A percentile compares a stretch with the other conserved stretches of the same genome.
Evolutionary conservation across 768 basidiomycete species (phyloP).

Genomic region (Zangia roseola): DNA sequence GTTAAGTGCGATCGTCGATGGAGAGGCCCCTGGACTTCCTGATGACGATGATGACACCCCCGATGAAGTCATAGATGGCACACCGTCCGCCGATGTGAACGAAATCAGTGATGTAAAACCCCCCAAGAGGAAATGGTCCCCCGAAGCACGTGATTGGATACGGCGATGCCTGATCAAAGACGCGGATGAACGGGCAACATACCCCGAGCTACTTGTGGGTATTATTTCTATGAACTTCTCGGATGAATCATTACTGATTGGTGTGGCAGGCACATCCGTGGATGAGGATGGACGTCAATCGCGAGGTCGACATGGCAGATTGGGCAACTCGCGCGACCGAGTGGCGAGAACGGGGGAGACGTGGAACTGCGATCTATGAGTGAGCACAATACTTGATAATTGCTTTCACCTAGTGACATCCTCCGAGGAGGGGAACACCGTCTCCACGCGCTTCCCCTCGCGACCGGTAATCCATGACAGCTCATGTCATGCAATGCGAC

Average conservation of each 20-base stretch:
- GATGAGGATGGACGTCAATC: constrained; percentile 55
- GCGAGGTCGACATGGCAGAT: constrained; percentile 77
- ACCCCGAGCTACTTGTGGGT: constrained; percentile 75
- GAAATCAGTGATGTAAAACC: constrained; percentile 17
- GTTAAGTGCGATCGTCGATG: constrained; percentile 93
- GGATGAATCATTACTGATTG: constrained; percentile 1
- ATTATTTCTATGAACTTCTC: neutral
- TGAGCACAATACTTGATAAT: constrained; percentile 14
- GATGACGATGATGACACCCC: constrained; percentile 39
- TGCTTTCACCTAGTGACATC: constrained; percentile 8
- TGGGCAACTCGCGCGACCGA: constrained; percentile 69
- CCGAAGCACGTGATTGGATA: constrained; percentile 79
- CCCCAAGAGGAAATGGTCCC: constrained; percentile 25
- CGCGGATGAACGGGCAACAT: constrained; percentile 76
- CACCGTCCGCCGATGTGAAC: constrained; percentile 2
- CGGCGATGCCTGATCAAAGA: constrained; percentile 77
- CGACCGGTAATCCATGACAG: constrained; percentile 18
- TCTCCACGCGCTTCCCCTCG: constrained; percentile 24
- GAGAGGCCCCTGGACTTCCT: constrained; percentile 86
- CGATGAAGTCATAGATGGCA: constrained; percentile 13
- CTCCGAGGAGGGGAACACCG: constrained; percentile 16
- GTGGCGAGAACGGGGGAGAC: constrained; percentile 31
- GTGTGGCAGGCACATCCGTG: constrained; percentile 69
- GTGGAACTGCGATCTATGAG: constrained; percentile 20
- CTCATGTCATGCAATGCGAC: constrained; percentile 1